phyloP scores from a whole-genome alignment of 371 early-diverging fungal species.

The Mucor indicus region DNA sequence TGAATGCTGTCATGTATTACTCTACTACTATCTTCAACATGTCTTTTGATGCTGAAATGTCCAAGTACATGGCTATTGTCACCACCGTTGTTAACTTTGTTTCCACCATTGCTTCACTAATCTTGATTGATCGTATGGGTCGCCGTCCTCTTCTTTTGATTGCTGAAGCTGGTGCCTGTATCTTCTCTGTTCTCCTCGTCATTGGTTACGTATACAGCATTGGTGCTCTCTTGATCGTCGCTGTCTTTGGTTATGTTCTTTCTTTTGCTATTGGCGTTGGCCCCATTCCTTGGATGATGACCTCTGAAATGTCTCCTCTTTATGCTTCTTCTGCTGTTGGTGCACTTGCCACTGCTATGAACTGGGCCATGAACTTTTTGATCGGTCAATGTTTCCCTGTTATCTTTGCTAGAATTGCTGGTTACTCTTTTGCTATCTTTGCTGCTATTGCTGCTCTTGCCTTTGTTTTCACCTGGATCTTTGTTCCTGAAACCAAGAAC shows the following conservation, averaged over 20 bases:
- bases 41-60: conserved; percentile 40
- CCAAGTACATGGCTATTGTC: conserved; percentile 57
- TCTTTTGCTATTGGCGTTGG: conserved; percentile 85
- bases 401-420: conserved; percentile 12
- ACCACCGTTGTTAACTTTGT: conserved; percentile 64
- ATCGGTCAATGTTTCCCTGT: conserved; percentile 23
- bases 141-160: conserved; percentile 69
- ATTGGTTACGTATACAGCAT: conserved; percentile 48
- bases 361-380: conserved; percentile 51
- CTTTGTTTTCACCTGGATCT: conserved; percentile 30
- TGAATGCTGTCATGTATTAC: conserved; percentile 84
- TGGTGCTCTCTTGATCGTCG: conserved; percentile 53
- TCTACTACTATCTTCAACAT: conserved; percentile 67
- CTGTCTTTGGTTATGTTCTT: conserved; percentile 76
- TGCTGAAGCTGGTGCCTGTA: conserved; percentile 54
- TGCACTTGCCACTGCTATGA: conserved; percentile 54
- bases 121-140: conserved; percentile 72
- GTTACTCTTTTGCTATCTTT: conserved; percentile 23
- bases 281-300: conserved; percentile 79
- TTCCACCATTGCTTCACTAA: conserved; percentile 48
- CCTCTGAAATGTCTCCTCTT: conserved; percentile 69
- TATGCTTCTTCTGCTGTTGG: conserved; percentile 59
- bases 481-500: conserved; percentile 82
- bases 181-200: conserved; percentile 56
- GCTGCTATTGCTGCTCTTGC: conserved; percentile 22